Evolutionary conservation across 495 filamentous ascomycete genomes (phyloP).

Genomic region (Penicillium ucsense): DNA sequence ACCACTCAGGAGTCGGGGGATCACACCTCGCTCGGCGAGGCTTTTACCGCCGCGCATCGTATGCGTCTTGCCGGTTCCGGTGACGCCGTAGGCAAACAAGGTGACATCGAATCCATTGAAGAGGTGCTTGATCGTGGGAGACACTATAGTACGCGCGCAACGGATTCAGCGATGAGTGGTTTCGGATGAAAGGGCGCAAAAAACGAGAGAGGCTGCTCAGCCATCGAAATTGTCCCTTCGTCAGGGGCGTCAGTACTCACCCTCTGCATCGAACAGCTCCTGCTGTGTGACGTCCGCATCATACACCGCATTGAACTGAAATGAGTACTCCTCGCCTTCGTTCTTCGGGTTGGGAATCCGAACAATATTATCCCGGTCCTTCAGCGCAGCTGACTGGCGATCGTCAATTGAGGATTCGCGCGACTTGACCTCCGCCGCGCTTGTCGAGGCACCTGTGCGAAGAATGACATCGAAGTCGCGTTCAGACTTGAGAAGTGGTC

Average conservation of each 20-base stretch:
- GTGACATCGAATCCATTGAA: constrained; percentile 92
- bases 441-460: constrained; percentile 35
- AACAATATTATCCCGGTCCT: constrained; percentile 57
- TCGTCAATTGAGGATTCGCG: constrained; percentile 17
- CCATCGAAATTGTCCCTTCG: too few relatives aligned
- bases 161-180: constrained; percentile 12
- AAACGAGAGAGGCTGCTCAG: too few relatives aligned
- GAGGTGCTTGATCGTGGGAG: constrained; percentile 75
- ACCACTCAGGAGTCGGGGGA: constrained; percentile 76
- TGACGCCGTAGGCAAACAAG: constrained; percentile 92
- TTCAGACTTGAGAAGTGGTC: constrained; percentile 78
- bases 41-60: constrained; percentile 95
- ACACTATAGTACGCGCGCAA: constrained; percentile 48
- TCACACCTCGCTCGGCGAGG: constrained; percentile 81
- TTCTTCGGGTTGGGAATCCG: constrained; percentile 95
- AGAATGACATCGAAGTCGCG: constrained; percentile 78
- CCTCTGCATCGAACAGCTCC: constrained; percentile 79
- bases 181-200: too few relatives aligned
- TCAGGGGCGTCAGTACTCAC: constrained; percentile 33
- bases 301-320: constrained; percentile 93
- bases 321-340: constrained; percentile 79
- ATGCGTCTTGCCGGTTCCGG: constrained; percentile 93
- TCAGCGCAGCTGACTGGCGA: constrained; percentile 31
- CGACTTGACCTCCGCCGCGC: constrained; percentile 13
- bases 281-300: constrained; percentile 70